A percentile compares a stretch with the other conserved stretches of the same genome.
phyloP scores from a whole-genome alignment of 2,329 filamentous ascomycete genomes.

The Chrysoporthe austroafricana region DNA sequence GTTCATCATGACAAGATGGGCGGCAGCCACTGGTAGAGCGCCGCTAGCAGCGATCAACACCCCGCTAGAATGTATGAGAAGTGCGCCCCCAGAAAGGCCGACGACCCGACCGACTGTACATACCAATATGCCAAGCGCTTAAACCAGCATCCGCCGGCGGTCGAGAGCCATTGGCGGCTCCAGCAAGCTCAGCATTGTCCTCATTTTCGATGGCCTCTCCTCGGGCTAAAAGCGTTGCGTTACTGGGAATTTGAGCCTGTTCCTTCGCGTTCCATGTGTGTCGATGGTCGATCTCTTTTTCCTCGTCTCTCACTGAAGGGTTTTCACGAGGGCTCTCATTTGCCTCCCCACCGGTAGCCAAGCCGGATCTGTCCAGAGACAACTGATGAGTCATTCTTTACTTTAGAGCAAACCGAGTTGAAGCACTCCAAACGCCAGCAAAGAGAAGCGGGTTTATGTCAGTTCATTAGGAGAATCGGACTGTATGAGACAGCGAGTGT shows the following conservation, averaged over 20 bases:
- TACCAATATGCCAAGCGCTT: not conserved
- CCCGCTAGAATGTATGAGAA: not conserved
- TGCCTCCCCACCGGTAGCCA: not conserved
- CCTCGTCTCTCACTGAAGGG: not conserved
- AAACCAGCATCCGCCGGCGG: not conserved
- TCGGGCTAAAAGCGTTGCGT: not conserved
- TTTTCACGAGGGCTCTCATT: not conserved
- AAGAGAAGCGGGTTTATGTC: not conserved
- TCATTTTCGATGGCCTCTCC: not conserved
- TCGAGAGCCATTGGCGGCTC: not conserved
- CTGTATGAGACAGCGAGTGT: not conserved
- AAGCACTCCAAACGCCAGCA: not conserved
- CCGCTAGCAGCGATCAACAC: not conserved
- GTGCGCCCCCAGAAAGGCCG: not conserved
- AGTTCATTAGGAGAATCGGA: not conserved
- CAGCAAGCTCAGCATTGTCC: not conserved
- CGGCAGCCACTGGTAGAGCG: not conserved
- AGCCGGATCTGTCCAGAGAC: not conserved
- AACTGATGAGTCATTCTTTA: not conserved
- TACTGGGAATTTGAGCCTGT: not conserved
- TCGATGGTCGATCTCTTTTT: not conserved
- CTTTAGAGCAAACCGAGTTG: not conserved
- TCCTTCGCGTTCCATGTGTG: not conserved
- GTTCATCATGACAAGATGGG: not conserved
- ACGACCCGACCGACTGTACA: not conserved